Conservation (phyloP, 306 rosid genomes). For the Coriaria nepalensis region DNA sequence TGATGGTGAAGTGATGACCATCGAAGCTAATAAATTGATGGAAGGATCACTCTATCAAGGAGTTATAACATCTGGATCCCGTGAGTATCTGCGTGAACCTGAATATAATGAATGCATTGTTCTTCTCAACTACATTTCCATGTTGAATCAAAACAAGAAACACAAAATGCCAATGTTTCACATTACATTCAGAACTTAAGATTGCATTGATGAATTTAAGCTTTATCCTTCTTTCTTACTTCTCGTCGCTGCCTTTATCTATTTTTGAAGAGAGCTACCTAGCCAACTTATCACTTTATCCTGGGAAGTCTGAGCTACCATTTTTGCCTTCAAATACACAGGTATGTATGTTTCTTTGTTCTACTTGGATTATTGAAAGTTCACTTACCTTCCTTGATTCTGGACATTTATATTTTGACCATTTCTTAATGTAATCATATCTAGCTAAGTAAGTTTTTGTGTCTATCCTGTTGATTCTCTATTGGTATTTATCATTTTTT, state of each 20-base stretch:
- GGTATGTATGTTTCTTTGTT: conserved; percentile 31
- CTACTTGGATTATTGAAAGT: conserved; percentile 1
- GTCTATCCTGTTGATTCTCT: too few relatives aligned
- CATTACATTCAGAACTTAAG: too few relatives aligned
- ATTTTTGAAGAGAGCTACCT: conserved; percentile 62
- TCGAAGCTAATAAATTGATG: conserved; percentile 50
- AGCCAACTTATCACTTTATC: conserved; percentile 85
- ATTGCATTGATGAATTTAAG: too few relatives aligned
- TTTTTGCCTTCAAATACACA: conserved; percentile 85
- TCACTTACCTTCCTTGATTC: not conserved
- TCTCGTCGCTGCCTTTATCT: conserved; percentile 1
- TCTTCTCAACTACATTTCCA: conserved; percentile 2
- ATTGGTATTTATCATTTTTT: too few relatives aligned
- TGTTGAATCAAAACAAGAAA: conserved; percentile 6
- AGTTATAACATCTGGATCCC: conserved; percentile 63
- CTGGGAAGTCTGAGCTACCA: conserved; percentile 87
- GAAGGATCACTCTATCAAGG: conserved; percentile 65
- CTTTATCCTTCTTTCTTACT: not conserved
- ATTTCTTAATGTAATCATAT: too few relatives aligned
- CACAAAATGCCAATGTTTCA: not conserved
- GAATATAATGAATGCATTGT: conserved; percentile 11
- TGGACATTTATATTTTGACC: too few relatives aligned
- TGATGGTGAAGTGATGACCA: conserved; percentile 42
- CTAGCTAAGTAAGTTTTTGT: too few relatives aligned
- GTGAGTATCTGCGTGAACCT: conserved; percentile 34